phyloP scores from a whole-genome alignment of 768 basidiomycete species.

The Mrakia gelida region DNA sequence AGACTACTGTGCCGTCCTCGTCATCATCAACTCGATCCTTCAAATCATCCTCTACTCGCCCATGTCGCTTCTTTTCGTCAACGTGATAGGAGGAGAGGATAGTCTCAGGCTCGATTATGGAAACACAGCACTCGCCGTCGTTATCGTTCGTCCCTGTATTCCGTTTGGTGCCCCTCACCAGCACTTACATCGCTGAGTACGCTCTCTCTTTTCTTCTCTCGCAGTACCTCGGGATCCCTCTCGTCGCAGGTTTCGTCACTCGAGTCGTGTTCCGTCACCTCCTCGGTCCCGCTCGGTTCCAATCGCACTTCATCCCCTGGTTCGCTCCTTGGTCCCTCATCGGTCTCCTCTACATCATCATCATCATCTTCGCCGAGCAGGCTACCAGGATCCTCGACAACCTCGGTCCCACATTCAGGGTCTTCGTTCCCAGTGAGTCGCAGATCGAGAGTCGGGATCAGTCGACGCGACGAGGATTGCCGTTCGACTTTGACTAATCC shows the following conservation, averaged over 20 bases:
- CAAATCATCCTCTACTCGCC: constrained; percentile 76
- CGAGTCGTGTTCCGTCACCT: constrained; percentile 55
- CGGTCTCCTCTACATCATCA: constrained; percentile 67
- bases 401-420: constrained; percentile 70
- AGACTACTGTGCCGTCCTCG: constrained; percentile 66
- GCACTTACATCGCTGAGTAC: too few species aligned
- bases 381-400: constrained; percentile 62
- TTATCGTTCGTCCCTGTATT: constrained; percentile 34
- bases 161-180: too few species aligned
- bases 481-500: neutral
- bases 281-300: constrained; percentile 48
- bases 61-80: constrained; percentile 66
- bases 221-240: constrained; percentile 83
- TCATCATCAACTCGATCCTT: constrained; percentile 71
- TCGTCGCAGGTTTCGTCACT: constrained; percentile 66
- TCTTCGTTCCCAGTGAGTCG: constrained; percentile 59
- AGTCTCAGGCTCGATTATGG: constrained; percentile 57
- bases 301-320: constrained; percentile 58
- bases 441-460: too few species aligned
- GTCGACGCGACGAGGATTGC: neutral
- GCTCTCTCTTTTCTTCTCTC: too few species aligned
- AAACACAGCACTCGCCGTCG: constrained; percentile 40
- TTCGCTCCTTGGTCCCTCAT: constrained; percentile 67
- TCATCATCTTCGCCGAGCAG: constrained; percentile 44
- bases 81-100: constrained; percentile 56